phyloP scores from a whole-genome alignment of 225 moss, liverwort and hornwort species.

The Climacium dendroides region DNA sequence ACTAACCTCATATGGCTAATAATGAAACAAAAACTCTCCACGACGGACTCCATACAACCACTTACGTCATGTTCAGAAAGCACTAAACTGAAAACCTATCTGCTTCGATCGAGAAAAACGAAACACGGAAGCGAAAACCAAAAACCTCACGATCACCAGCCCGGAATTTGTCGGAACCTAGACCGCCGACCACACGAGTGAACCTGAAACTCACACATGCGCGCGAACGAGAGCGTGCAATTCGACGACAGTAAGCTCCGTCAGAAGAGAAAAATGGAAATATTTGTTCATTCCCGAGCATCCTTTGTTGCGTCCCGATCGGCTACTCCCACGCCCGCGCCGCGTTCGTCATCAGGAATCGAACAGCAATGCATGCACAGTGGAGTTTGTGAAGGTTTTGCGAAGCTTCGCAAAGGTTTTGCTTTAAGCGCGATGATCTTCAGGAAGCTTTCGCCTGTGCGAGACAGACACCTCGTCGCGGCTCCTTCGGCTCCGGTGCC shows the following conservation, averaged over 20 bases:
- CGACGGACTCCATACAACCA: not conserved
- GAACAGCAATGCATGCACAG: not conserved
- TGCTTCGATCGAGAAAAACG: not conserved
- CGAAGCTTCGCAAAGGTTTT: not conserved
- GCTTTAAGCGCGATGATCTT: not conserved
- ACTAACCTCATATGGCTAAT: not conserved
- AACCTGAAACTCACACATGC: not conserved
- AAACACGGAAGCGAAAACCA: not conserved
- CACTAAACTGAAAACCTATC: not conserved
- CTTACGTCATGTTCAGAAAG: not conserved
- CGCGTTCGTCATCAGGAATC: not conserved
- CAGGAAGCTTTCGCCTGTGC: not conserved
- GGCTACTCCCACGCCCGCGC: not conserved
- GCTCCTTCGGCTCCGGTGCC: constrained; percentile 6
- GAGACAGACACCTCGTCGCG: constrained; percentile 1
- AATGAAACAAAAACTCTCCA: not conserved
- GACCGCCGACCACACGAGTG: not conserved
- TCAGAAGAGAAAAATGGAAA: not conserved
- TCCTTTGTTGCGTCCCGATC: not conserved
- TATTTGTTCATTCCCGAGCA: not conserved
- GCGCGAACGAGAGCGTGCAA: not conserved
- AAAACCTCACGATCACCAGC: not conserved
- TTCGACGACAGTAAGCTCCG: not conserved
- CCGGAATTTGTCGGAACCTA: not conserved
- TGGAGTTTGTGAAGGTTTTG: not conserved